Percentiles rank a stretch among this genome's conserved stretches.
phyloP scores from a whole-genome alignment of 2,329 filamentous ascomycete species.

The Pseudocercospora macadamiae region DNA sequence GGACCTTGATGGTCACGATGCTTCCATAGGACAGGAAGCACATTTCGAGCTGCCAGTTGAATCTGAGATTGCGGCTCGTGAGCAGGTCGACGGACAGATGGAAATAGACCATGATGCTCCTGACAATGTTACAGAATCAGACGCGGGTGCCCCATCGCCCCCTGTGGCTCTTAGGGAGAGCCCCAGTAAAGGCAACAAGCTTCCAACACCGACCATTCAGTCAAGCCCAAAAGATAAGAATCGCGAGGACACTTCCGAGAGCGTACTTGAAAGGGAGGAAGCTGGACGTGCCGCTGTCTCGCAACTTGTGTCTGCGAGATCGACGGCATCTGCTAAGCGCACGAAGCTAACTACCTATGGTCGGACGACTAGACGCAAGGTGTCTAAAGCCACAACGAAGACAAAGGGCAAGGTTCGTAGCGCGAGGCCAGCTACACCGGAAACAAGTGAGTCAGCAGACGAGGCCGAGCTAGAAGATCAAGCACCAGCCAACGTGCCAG shows the following conservation, averaged over 20 bases:
- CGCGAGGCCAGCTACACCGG: slow-evolving; percentile 3
- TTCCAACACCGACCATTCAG: slow-evolving; percentile 19
- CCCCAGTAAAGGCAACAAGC: slow-evolving; percentile 35
- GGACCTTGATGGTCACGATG: neutral
- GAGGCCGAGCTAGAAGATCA: slow-evolving; percentile 9
- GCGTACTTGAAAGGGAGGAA: slow-evolving; percentile 38
- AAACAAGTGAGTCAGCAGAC: neutral
- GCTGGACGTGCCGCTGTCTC: slow-evolving; percentile 41
- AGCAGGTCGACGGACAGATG: neutral
- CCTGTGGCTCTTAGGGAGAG: slow-evolving; percentile 26
- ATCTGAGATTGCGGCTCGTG: neutral
- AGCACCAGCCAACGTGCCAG: neutral
- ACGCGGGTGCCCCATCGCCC: neutral
- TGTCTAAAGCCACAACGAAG: slow-evolving; percentile 5
- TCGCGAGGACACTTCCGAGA: slow-evolving; percentile 25
- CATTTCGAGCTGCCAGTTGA: neutral
- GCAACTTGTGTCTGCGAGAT: slow-evolving; percentile 30
- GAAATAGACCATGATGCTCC: neutral
- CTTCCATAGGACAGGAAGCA: neutral
- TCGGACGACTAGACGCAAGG: slow-evolving; percentile 20
- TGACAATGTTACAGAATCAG: neutral
- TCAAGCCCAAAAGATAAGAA: slow-evolving; percentile 23
- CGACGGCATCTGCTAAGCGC: slow-evolving; percentile 6
- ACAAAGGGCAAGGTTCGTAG: neutral
- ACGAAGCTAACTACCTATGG: slow-evolving; percentile 23